A percentile compares a stretch with the other conserved stretches of the same genome.
Evolutionary conservation across 148 eudicot species (phyloP).

Genomic region (Linanthus parryae): DNA sequence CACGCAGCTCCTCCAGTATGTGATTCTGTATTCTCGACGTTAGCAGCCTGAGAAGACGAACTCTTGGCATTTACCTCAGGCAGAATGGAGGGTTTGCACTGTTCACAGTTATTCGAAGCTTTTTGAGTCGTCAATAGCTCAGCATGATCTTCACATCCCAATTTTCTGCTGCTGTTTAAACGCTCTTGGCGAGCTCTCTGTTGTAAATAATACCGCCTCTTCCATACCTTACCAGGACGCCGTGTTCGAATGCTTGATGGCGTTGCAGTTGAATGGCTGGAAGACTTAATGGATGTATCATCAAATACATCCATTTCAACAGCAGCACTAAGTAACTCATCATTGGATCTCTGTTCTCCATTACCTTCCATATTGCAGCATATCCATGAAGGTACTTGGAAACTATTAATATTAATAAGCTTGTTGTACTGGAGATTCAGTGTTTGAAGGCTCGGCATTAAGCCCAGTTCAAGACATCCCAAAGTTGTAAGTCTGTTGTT

Average conservation of each 20-base stretch:
- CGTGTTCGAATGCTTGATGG: conserved; percentile 52
- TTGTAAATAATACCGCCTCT: conserved; percentile 62
- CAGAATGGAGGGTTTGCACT: conserved; percentile 24
- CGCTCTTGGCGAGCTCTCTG: conserved; percentile 85
- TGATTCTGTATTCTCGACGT: conserved; percentile 24
- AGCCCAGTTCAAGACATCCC: conserved; percentile 51
- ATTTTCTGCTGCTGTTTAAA: conserved; percentile 55
- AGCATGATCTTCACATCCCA: conserved; percentile 46
- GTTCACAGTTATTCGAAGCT: conserved; percentile 32
- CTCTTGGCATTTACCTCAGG: conserved; percentile 29
- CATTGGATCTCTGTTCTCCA: conserved; percentile 29
- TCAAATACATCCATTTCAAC: conserved; percentile 93
- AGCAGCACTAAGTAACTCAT: conserved; percentile 46
- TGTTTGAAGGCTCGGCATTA: conserved; percentile 64
- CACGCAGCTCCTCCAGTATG: conserved; percentile 19
- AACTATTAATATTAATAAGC: conserved; percentile 43
- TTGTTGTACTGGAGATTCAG: conserved; percentile 81
- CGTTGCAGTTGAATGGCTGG: conserved; percentile 44
- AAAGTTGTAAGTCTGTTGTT: conserved; percentile 75
- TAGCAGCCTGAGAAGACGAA: conserved; percentile 20
- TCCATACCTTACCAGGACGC: conserved; percentile 63
- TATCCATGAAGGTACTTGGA: conserved; percentile 76
- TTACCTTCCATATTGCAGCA: conserved; percentile 90
- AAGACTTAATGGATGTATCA: conserved; percentile 31
- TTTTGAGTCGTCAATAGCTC: conserved; percentile 23